A percentile compares a stretch with the other conserved stretches of the same genome.
Evolutionary conservation across 164 flowering plant species (phyloP).

Genomic region (Vitis rotundifolia): DNA sequence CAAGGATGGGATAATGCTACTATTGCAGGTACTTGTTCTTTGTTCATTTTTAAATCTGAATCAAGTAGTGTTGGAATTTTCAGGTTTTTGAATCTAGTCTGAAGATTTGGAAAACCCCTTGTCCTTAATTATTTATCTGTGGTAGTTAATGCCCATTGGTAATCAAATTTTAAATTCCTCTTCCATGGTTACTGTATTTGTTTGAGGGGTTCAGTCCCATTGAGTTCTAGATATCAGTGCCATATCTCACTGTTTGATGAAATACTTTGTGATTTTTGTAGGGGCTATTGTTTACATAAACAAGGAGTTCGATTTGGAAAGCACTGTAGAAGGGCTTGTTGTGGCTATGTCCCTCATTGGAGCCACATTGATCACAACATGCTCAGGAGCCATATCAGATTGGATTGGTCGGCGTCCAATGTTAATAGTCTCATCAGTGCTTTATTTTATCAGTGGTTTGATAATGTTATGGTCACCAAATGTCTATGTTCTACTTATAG

Average conservation of each 20-base stretch:
- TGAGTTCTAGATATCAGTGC: too few relatives aligned
- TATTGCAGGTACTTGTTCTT: slow-evolving; percentile 46
- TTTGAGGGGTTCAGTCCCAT: background rate
- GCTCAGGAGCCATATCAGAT: slow-evolving; percentile 84
- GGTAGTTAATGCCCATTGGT: too few relatives aligned
- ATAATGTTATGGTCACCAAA: slow-evolving; percentile 97
- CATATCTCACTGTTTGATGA: too few relatives aligned
- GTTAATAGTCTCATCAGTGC: slow-evolving; percentile 75
- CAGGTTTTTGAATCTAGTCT: background rate
- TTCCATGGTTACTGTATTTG: background rate
- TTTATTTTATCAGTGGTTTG: slow-evolving; percentile 78
- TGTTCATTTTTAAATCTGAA: background rate
- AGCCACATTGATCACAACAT: slow-evolving; percentile 77
- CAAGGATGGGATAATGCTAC: slow-evolving; percentile 80
- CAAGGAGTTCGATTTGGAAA: slow-evolving; percentile 52
- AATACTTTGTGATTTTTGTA: slow-evolving; percentile 18
- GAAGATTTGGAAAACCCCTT: too few relatives aligned
- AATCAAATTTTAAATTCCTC: background rate
- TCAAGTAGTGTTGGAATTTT: too few relatives aligned
- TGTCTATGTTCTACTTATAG: slow-evolving; percentile 75
- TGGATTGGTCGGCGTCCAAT: slow-evolving; percentile 86
- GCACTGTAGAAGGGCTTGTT: slow-evolving; percentile 71
- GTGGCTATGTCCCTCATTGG: slow-evolving; percentile 97
- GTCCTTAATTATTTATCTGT: too few relatives aligned
- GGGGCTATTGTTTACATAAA: slow-evolving; percentile 84